Base-by-base conservation (phyloP, 2,329 filamentous ascomycete species). In the Neopestalotiopsis rosae region DNA sequence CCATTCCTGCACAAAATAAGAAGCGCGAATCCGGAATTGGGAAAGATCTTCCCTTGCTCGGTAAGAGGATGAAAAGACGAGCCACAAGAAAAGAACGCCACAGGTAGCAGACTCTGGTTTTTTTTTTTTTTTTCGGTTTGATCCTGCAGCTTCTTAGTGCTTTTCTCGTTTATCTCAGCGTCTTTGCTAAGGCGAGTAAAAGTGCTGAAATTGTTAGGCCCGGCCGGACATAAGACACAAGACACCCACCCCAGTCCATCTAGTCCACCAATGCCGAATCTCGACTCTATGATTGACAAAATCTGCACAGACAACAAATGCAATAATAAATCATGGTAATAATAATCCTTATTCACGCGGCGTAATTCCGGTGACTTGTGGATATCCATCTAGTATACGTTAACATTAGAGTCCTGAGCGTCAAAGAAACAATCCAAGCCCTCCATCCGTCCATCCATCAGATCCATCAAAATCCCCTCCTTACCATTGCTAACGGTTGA, bases 1-100 rank as follows among this genome's bases (percentile, higher is more conserved):
- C 61, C 61, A 64, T 32, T 49, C 40, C 34, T 13, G 42, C 40
- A 9, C 24, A 64, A 28, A 30, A 38, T 1, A 38, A 38, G 34
- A 38, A 38, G 34, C 61, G 38, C 38, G 61, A 64, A 12, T n/a
- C 42, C 42, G 10, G 49, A 64, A 64, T 28, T 34, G 38, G 59
- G 59, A 20, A 64, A 49, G 61, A 52, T 62, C 59, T 42, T 17
- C 40, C n/a, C 34, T 52, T 6, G 45, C 24, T 28, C 24, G 34
- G 34, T 10, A 38, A 10, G 34, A 7, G 34, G 34, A 38, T 28
- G 10, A 38, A 38, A 20, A 24, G 7, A 52, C n/a, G 9, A 52
- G 45, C 45, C 45, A 52, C 45, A 52, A 17, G 45, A 38, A 10
- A 59, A 59, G 28, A 28, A 17, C 57, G 61, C 61, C 61, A 64